Base-by-base conservation (phyloP, 768 basidiomycete genomes). In the Suillus subalutaceus region DNA sequence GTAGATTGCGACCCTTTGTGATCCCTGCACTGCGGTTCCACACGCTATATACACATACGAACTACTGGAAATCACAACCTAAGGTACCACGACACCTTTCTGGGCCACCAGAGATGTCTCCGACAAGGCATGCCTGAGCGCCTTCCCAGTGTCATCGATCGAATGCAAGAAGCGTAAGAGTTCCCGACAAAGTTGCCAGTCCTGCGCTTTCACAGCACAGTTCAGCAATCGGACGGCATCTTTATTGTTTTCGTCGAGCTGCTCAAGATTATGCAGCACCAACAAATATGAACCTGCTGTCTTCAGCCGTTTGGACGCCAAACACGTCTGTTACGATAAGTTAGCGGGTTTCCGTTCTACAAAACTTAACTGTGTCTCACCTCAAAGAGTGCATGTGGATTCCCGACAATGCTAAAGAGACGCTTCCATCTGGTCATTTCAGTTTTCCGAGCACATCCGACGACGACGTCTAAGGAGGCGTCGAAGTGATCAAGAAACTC, bases 401-500 rank as follows among this genome's bases (percentile, higher is more conserved):
- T 92, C 8, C 97, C 97, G 3, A 97, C 96, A 41, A 93, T 84
- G 64, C 88, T 88, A 75, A 99, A 99, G 48, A 99, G 79, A 63
- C 90, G 86, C 56, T 86, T 85, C 97, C 97, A 99, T 61, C 91
- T 79, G 5, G 93, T 90, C 74, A 96, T 86, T 78, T 99, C 97
- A 7, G 94, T 98, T 81, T 99, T 99, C 63, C 97, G 84, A 23
- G 97, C 97, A 72, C 97, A 98, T 6, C 93, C 90, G 12, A 98
- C 96, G 15, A 99, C 93, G 8, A 99, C 96, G 66, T 98, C 95
- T 64, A 98, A 79, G 7, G 91, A 86, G 62, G 87, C 91, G 67
- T 96, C 93, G 73, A 99, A 99, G 74, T 98, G 89, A 72, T 99
- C 97, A 69, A 99, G 79, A 72, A 99, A 98, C 68, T 94, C 92